Conservation (phyloP, 2,329 filamentous ascomycete genomes). For the Trichoderma arundinaceum region DNA sequence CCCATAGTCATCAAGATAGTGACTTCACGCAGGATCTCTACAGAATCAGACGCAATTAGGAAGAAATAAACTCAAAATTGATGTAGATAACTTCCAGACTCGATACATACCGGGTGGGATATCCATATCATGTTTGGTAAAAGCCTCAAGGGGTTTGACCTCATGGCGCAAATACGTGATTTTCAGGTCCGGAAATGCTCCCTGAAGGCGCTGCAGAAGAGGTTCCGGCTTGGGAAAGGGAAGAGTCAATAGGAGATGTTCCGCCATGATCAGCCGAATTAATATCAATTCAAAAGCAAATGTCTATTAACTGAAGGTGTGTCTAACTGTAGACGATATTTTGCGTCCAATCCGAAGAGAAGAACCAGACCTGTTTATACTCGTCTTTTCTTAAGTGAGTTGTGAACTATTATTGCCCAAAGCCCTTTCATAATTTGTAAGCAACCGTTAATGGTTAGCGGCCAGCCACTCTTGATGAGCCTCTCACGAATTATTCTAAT, state of each 20-base stretch:
- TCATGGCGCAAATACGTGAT: conserved; percentile 15
- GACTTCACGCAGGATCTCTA: conserved; percentile 18
- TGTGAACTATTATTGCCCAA: neutral
- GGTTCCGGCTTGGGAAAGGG: conserved; percentile 14
- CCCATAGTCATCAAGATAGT: conserved; percentile 14
- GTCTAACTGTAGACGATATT: neutral
- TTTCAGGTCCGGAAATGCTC: conserved; percentile 11
- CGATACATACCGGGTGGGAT: conserved; percentile 14
- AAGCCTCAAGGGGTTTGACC: conserved; percentile 3
- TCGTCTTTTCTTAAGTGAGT: neutral
- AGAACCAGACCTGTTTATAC: neutral
- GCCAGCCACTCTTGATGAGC: neutral
- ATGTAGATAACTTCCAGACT: neutral
- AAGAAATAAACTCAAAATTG: neutral
- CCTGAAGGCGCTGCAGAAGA: neutral
- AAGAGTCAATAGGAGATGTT: conserved; percentile 21
- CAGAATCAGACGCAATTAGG: neutral
- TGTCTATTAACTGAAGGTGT: neutral
- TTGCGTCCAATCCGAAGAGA: neutral
- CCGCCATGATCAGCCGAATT: neutral
- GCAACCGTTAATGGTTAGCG: neutral
- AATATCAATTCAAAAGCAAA: neutral
- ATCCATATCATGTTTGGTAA: conserved; percentile 22
- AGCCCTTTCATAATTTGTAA: neutral
- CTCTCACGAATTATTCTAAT: neutral